Conservation (phyloP, 1,139 yeast species). For the Yarrowia galli region DNA sequence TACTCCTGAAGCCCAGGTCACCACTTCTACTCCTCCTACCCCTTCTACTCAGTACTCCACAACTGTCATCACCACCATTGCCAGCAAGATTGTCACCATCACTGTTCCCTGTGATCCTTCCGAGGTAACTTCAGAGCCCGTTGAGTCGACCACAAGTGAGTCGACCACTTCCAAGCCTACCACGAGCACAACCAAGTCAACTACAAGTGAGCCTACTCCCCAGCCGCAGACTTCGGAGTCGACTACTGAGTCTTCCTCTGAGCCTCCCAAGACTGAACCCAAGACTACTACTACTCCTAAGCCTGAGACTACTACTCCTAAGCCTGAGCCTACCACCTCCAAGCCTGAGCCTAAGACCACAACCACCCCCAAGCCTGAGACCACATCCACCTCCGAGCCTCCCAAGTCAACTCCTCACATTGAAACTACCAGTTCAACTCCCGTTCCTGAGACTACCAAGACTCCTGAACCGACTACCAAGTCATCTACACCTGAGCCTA, state of each 20-base stretch:
- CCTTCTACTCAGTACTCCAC: not conserved
- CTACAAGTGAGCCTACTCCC: too few species aligned
- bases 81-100: not conserved
- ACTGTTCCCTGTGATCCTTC: constrained; percentile 19
- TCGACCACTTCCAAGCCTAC: too few species aligned
- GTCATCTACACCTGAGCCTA: not conserved
- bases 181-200: too few species aligned
- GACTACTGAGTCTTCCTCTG: not conserved
- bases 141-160: not conserved
- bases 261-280: not conserved
- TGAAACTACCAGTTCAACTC: too few species aligned
- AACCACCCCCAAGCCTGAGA: not conserved
- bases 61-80: constrained; percentile 6
- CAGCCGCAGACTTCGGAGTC: not conserved
- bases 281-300: not conserved
- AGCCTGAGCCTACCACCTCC: not conserved
- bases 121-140: not conserved
- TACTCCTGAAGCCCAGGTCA: not conserved
- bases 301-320: not conserved
- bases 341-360: not conserved
- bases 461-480: not conserved
- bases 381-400: not conserved
- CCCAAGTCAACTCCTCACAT: too few species aligned
- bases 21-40: not conserved
- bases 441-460: not conserved